Percentiles rank a stretch among this genome's conserved stretches.
Conservation (phyloP, 2,329 filamentous ascomycete species). For the Aspergillus sp. region DNA sequence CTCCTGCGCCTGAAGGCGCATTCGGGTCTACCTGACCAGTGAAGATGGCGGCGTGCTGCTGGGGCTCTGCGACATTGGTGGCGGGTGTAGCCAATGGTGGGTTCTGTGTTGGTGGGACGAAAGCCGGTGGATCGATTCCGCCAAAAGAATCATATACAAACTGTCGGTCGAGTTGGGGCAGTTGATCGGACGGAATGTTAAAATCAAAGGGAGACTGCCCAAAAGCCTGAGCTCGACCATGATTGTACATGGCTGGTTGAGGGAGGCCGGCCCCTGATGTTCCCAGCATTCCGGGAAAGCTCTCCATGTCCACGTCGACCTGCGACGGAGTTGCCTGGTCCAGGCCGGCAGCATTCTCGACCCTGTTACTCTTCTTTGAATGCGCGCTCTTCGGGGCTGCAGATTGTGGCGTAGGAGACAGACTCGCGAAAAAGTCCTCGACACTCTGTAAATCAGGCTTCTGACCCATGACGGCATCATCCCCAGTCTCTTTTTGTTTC, state of each 20-base stretch:
- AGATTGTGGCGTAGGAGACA: constrained; percentile 54
- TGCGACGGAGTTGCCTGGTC: constrained; percentile 22
- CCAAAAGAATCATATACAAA: constrained; percentile 67
- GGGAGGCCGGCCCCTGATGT: constrained; percentile 29
- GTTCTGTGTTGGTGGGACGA: constrained; percentile 6
- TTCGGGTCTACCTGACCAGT: constrained; percentile 28
- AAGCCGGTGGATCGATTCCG: constrained; percentile 40
- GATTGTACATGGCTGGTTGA: constrained; percentile 27
- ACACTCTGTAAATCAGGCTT: constrained; percentile 87
- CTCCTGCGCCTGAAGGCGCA: constrained; percentile 27
- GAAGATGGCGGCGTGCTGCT: constrained; percentile 21
- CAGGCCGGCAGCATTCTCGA: constrained; percentile 14
- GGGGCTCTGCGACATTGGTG: constrained; percentile 18
- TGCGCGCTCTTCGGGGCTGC: constrained; percentile 38
- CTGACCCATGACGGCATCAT: constrained; percentile 83
- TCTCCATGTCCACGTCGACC: constrained; percentile 22
- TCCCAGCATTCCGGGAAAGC: constrained; percentile 21
- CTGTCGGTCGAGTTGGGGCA: constrained; percentile 66
- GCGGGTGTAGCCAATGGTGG: constrained; percentile 17
- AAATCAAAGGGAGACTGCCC: constrained; percentile 31
- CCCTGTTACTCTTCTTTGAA: constrained; percentile 20
- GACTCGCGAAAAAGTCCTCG: constrained; percentile 82
- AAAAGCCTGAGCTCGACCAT: constrained; percentile 20
- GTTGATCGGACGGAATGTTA: constrained; percentile 31
- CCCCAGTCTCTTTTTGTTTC: constrained; percentile 65